These are phyloP conservation scores for Halocafeteria seosinensis DNA, from an alignment of 108 stramenopile species.

Conservation along the genomic window DNA sequence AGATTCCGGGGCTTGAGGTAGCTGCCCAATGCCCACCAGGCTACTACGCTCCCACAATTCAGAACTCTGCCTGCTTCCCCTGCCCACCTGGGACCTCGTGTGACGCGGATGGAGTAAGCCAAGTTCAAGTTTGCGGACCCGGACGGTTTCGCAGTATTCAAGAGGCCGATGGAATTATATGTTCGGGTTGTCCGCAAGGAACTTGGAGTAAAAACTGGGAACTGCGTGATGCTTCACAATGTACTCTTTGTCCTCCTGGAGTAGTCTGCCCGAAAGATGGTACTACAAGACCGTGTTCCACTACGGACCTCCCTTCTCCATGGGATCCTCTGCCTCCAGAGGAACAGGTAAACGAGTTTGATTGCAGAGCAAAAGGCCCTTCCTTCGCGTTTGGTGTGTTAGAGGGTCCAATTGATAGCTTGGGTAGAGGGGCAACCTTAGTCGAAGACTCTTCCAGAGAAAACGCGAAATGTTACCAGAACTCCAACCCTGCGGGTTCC, in stretches of 20 bases:
- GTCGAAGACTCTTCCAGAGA: constrained; percentile 17
- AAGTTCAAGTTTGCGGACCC: constrained; percentile 34
- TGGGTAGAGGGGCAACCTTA: constrained; percentile 51
- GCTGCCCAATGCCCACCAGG: constrained; percentile 48
- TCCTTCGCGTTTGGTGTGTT: constrained; percentile 55
- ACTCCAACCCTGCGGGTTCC: constrained; percentile 44
- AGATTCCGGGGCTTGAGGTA: constrained; percentile 43
- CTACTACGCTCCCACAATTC: constrained; percentile 51
- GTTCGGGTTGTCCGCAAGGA: constrained; percentile 38
- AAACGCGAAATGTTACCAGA: constrained; percentile 60
- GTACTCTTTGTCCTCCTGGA: constrained; percentile 52
- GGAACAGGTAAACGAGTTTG: neutral
- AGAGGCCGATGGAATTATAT: constrained; percentile 11
- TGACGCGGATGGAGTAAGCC: constrained; percentile 32
- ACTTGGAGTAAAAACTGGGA: constrained; percentile 73
- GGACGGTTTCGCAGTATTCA: constrained; percentile 33
- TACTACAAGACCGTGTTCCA: constrained; percentile 49
- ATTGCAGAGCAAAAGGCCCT: constrained; percentile 20
- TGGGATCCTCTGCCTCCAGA: constrained; percentile 30
- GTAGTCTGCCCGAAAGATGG: constrained; percentile 53
- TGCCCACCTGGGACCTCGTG: constrained; percentile 58
- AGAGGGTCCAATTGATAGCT: constrained; percentile 53
- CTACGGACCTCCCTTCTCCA: constrained; percentile 50
- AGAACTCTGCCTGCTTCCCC: constrained; percentile 48
- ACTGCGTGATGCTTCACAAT: constrained; percentile 54